These are phyloP conservation scores for Bipolaris gigantea DNA, from an alignment of 2,329 filamentous ascomycete genomes.

Conservation along the genomic window DNA sequence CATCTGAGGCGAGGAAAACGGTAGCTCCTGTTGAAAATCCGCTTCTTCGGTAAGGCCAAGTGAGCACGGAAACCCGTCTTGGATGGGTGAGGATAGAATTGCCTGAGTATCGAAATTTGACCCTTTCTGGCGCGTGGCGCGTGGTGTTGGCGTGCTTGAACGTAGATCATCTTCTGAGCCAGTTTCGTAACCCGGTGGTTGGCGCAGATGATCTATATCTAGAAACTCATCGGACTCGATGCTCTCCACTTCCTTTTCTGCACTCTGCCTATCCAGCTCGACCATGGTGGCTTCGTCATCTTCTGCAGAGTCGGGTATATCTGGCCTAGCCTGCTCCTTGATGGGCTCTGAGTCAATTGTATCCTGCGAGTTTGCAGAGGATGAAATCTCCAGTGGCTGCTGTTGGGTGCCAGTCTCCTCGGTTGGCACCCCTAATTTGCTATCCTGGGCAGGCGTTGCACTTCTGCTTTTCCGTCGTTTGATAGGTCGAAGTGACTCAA, in stretches of 20 bases:
- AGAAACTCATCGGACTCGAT: constrained; percentile 19
- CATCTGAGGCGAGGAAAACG: constrained; percentile 18
- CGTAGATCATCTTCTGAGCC: constrained; percentile 17
- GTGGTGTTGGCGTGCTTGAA: constrained; percentile 36
- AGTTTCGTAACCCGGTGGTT: constrained; percentile 4
- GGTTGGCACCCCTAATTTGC: not conserved
- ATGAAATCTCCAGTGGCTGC: constrained; percentile 30
- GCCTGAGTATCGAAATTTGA: constrained; percentile 40
- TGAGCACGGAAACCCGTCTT: constrained; percentile 16
- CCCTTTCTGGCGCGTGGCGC: constrained; percentile 20
- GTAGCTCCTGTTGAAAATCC: constrained; percentile 1
- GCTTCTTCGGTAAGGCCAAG: constrained; percentile 5
- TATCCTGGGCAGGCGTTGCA: constrained; percentile 5
- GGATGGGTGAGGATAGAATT: constrained; percentile 37
- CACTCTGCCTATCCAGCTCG: not conserved
- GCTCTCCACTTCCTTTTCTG: constrained; percentile 12
- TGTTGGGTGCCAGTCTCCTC: constrained; percentile 12
- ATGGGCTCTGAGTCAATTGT: constrained; percentile 8
- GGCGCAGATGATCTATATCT: not conserved
- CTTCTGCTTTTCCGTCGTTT: constrained; percentile 24
- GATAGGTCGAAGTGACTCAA: constrained; percentile 5
- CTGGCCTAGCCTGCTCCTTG: constrained; percentile 7
- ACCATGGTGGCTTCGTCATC: not conserved
- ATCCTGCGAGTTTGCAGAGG: constrained; percentile 15
- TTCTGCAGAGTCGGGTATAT: not conserved